Evolutionary conservation across 140 eudicot genomes (phyloP), one percentile per base, ranked within the genome.

Genomic region (Anethum foeniculum): DNA sequence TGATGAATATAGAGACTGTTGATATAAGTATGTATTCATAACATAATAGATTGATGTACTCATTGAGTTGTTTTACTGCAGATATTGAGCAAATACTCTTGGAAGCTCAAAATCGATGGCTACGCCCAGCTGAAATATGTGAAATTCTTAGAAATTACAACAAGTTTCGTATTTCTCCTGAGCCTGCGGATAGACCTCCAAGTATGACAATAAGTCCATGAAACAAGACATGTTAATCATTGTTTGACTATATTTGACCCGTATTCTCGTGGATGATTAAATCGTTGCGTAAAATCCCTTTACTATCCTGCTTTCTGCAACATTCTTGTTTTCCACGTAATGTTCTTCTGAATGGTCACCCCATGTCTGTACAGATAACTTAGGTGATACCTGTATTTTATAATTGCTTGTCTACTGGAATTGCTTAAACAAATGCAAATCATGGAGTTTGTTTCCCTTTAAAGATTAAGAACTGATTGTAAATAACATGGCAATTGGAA

Each of bases 81-180:
- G 99, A 95, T 92, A 90, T 95, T 76, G 97, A 87, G 64, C 97
- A 92, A 86, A 88, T 94, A 83, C 96, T 90, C 34, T 69, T 78
- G 79, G 97, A 92, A 90, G 98, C 98, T 75, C 97, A 92, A 75
- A 93, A 92, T 81, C 88, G 98, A 76, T 94, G 98, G 98, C 87
- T 94, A 80, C 93, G 97, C 15, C 98, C 98, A 62, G 93, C 98
- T 76, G 98, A 94, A 85, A 94, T 94, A 77, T 94, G 97, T 88
- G 96, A 90, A 83, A 94, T 94, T 80, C 95, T 94, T 76, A 88
- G 85, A 52, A 95, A 95, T 84, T 88, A 86, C 82, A 84, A 83
- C 8, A 92, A 88, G 75, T 92, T 92, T 47, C 93, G 82, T 36
- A 92, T 95, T 87, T 88, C 97, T 81, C 80, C 99, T 14, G 99